Evolutionary conservation across 2,329 filamentous ascomycete genomes (phyloP).

Genomic region (Calonectria crousiana): DNA sequence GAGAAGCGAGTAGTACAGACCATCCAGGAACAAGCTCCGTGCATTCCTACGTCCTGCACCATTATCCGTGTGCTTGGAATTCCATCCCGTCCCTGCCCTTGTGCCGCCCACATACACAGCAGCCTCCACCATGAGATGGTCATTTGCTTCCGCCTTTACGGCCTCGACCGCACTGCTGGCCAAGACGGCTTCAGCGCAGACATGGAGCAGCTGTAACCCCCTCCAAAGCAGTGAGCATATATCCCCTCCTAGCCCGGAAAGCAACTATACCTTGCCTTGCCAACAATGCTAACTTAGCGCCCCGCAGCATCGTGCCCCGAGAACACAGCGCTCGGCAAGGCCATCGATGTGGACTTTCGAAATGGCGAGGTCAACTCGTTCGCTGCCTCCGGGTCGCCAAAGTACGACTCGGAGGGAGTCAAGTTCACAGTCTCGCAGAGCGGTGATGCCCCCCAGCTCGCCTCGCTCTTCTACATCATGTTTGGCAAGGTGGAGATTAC

Average conservation of each 20-base stretch:
- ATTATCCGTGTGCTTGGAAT: neutral
- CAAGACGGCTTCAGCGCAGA: constrained; percentile 50
- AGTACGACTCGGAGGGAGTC: constrained; percentile 82
- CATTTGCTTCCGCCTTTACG: constrained; percentile 28
- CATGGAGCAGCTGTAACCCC: constrained; percentile 56
- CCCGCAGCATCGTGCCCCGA: constrained; percentile 72
- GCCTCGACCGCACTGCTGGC: constrained; percentile 41
- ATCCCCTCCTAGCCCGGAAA: neutral
- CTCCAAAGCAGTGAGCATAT: constrained; percentile 48
- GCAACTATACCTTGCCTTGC: neutral
- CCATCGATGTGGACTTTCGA: constrained; percentile 87
- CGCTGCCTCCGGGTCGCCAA: constrained; percentile 74
- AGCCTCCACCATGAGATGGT: constrained; percentile 42
- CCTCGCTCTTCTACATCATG: constrained; percentile 98
- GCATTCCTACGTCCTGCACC: neutral
- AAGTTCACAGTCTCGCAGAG: constrained; percentile 82
- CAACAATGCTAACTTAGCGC: constrained; percentile 13
- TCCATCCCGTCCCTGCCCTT: neutral
- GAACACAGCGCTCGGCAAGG: constrained; percentile 84
- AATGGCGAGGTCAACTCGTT: constrained; percentile 84
- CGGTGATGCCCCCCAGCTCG: constrained; percentile 88
- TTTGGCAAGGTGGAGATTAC: constrained; percentile 91
- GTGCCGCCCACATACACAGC: neutral
- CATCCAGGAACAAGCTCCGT: neutral
- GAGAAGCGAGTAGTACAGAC: neutral